Evolutionary conservation across 1,284 basidiomycete species (phyloP), one percentile per base, ranked within the genome.

Genomic region (Ustilago lituana): DNA sequence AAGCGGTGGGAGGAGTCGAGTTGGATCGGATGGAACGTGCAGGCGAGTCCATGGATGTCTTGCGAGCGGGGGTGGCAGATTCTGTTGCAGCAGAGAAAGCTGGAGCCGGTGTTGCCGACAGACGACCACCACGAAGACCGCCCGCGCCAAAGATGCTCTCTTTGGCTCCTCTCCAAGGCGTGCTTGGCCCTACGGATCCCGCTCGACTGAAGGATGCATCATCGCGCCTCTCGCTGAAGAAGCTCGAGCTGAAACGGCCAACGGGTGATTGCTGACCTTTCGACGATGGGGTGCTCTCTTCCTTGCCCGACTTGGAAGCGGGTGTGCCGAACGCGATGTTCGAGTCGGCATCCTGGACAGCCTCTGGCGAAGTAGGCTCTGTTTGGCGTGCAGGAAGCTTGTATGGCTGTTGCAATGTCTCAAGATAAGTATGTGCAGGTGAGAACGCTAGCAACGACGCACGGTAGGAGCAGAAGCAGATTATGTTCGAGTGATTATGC

Each of bases 61-160:
- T 71, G 19, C 62, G 58, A 20, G 58, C 62, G 11, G 68, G 62
- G 1, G 62, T 66, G 9, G 44, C 48, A 2, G 57, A 53, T 11
- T 45, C 19, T 29, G 40, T 40, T 9, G 50, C 46, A 12, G 29
- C 29, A 10, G 49, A 49, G 14, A 53, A 46, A 12, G 45, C 11
- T 2, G 67, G 61, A 15, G 61, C 67, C 7, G 61, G 67, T 22
- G 67, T 70, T 15, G 55, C 55, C 3, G 67, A 70, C 24, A 58
- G 54, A 17, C 62, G 52, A 26, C 55, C 62, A n/a, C 75, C 75
- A 12, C 75, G 73, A 22, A 77, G 50, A n/a, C 75, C 73, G 7
- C 70, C 66, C 10, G 54, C 56, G 17, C 75, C 75, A 62, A 77
- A 77, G 57, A 77, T 75, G 50, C 75, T 77, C 41, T 73, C 73